These are phyloP conservation scores for Eucalyptus victrix DNA, from an alignment of 345 rosid genomes.

Conservation along the genomic window DNA sequence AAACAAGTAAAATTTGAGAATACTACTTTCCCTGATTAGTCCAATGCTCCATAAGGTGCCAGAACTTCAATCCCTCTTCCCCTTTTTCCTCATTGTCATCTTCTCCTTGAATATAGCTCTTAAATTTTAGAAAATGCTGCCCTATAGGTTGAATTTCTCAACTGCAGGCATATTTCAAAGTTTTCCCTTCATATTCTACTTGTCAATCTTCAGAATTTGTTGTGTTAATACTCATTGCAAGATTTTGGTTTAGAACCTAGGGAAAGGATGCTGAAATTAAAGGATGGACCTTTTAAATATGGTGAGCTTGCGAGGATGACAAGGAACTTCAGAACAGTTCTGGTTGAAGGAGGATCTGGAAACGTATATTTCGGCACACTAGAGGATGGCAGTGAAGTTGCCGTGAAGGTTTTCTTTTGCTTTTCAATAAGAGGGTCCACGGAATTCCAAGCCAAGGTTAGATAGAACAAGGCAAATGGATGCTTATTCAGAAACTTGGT, in stretches of 20 bases:
- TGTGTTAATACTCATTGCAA: neutral
- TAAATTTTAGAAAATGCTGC: neutral
- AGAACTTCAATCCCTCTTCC: neutral
- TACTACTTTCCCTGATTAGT: neutral
- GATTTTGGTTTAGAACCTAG: neutral
- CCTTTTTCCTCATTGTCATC: neutral
- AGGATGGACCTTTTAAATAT: neutral
- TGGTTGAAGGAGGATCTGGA: constrained; percentile 5
- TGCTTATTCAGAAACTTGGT: neutral
- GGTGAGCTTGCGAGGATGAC: neutral
- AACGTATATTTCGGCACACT: neutral
- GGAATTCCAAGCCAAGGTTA: neutral
- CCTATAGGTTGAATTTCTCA: neutral
- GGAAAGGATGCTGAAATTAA: neutral
- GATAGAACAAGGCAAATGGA: neutral
- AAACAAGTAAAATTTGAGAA: neutral
- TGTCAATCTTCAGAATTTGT: neutral
- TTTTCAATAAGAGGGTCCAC: neutral
- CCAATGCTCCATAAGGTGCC: neutral
- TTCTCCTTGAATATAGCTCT: neutral
- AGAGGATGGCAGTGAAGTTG: neutral
- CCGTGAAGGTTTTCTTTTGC: neutral
- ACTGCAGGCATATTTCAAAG: neutral
- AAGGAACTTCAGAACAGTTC: neutral
- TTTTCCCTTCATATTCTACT: neutral